These are phyloP conservation scores for Hypoxylon sp. DNA, from an alignment of 2,329 filamentous ascomycete species.

Conservation along the genomic window DNA sequence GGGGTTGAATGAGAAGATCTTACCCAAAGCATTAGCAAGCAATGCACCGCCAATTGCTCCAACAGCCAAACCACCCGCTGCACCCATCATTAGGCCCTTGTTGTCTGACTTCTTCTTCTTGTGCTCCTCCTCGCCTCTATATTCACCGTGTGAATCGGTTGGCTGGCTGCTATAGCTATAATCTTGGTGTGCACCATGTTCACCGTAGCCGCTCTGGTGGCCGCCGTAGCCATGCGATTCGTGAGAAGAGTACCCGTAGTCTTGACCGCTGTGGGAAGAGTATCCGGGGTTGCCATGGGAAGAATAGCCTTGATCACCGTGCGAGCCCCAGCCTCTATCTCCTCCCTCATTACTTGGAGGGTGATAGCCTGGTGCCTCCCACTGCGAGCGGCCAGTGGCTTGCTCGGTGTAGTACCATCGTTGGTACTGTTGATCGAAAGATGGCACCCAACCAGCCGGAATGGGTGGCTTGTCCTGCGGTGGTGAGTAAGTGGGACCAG, in stretches of 20 bases:
- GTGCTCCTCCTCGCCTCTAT: conserved; percentile 43
- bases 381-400: conserved; percentile 68
- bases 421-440: conserved; percentile 68
- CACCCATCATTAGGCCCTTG: conserved; percentile 62
- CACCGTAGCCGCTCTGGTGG: conserved; percentile 28
- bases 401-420: conserved; percentile 73
- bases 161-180: conserved; percentile 26
- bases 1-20: background rate
- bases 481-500: conserved; percentile 47
- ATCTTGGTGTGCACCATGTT: conserved; percentile 23
- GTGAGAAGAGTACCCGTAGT: conserved; percentile 33
- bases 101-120: conserved; percentile 54
- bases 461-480: conserved; percentile 58
- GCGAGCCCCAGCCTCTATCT: conserved; percentile 33
- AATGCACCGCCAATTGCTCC: conserved; percentile 66
- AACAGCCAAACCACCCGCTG: conserved; percentile 64
- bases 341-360: conserved; percentile 21
- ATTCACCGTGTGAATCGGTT: conserved; percentile 22
- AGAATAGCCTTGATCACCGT: conserved; percentile 37
- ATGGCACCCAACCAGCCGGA: conserved; percentile 67
- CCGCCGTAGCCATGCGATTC: conserved; percentile 35
- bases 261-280: conserved; percentile 19
- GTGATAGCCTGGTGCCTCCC: conserved; percentile 64
- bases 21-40: conserved; percentile 64
- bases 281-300: conserved; percentile 20